phyloP scores from a whole-genome alignment of 192 early-diverging fungal species.

The Backusella tuberculispora region DNA sequence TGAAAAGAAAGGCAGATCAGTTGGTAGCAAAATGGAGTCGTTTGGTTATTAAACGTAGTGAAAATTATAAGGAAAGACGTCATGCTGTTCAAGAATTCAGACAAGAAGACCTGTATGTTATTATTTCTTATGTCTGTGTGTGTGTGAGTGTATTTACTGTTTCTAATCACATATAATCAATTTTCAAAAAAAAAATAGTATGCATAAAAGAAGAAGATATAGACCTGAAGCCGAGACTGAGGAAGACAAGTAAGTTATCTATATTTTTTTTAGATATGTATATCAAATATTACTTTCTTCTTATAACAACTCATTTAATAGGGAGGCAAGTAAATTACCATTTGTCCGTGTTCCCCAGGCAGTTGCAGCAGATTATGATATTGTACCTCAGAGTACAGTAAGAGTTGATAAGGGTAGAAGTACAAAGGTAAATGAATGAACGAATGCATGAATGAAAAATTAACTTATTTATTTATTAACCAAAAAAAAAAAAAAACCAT shows the following conservation, averaged over 20 bases:
- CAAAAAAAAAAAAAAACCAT: too few species aligned
- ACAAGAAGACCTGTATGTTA: conserved; percentile 41
- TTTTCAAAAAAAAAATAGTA: conserved; percentile 9
- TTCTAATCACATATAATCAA: background rate
- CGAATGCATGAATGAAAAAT: background rate
- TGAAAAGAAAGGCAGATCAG: conserved; percentile 75
- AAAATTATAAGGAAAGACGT: conserved; percentile 67
- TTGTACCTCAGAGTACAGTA: conserved; percentile 43
- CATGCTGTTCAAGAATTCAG: conserved; percentile 33
- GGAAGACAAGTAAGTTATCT: conserved; percentile 26
- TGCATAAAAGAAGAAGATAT: conserved; percentile 32
- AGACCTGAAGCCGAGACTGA: conserved; percentile 23
- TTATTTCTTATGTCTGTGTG: background rate
- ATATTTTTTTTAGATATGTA: background rate
- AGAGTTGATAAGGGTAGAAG: conserved; percentile 36
- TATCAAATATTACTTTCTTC: background rate
- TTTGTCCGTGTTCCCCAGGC: conserved; percentile 41
- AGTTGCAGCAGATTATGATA: conserved; percentile 43
- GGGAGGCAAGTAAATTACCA: conserved; percentile 23
- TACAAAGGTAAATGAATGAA: conserved; percentile 20
- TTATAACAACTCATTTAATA: background rate
- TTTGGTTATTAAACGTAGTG: conserved; percentile 78
- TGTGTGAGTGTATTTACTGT: too few species aligned
- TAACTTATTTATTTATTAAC: background rate
- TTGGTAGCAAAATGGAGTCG: conserved; percentile 87